phyloP scores from a whole-genome alignment of 352 stramenopile genomes.

The Peronospora tabacina region DNA sequence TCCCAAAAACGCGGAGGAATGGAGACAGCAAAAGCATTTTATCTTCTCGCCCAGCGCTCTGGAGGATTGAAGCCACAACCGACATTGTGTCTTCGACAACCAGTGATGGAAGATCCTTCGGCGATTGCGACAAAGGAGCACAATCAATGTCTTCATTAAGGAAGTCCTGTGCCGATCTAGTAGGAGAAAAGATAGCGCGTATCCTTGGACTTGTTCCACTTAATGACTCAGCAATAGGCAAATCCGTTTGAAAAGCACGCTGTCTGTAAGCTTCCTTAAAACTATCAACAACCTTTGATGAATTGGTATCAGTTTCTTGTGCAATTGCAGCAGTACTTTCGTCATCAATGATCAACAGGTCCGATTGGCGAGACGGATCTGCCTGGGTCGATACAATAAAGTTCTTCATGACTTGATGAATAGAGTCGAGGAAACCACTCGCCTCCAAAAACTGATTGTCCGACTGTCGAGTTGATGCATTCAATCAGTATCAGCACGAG shows the following conservation, averaged over 20 bases:
- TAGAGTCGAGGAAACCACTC: conserved; percentile 70
- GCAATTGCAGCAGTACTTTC: conserved; percentile 62
- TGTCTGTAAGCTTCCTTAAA: conserved; percentile 25
- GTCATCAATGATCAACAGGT: conserved; percentile 57
- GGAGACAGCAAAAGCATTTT: conserved; percentile 66
- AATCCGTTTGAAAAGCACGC: conserved; percentile 18
- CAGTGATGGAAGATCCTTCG: conserved; percentile 42
- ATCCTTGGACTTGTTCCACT: conserved; percentile 24
- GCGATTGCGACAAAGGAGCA: conserved; percentile 12
- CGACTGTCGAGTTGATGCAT: conserved; percentile 27
- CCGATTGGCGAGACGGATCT: conserved; percentile 20
- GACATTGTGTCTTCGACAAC: conserved; percentile 68
- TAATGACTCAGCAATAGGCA: conserved; percentile 3
- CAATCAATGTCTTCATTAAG: conserved; percentile 31
- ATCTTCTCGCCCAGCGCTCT: conserved; percentile 63
- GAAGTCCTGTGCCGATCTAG: conserved; percentile 40
- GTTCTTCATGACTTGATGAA: conserved; percentile 73
- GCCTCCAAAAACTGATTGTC: conserved; percentile 69
- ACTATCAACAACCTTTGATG: conserved; percentile 17
- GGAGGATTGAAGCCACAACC: conserved; percentile 65
- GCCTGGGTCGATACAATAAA: conserved; percentile 36
- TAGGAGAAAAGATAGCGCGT: conserved; percentile 33
- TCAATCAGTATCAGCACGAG: neutral
- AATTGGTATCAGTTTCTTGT: conserved; percentile 30
- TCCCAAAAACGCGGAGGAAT: conserved; percentile 59